These are phyloP conservation scores for Fusarium hainanense DNA, from an alignment of 2,329 filamentous ascomycete species.

Conservation along the genomic window DNA sequence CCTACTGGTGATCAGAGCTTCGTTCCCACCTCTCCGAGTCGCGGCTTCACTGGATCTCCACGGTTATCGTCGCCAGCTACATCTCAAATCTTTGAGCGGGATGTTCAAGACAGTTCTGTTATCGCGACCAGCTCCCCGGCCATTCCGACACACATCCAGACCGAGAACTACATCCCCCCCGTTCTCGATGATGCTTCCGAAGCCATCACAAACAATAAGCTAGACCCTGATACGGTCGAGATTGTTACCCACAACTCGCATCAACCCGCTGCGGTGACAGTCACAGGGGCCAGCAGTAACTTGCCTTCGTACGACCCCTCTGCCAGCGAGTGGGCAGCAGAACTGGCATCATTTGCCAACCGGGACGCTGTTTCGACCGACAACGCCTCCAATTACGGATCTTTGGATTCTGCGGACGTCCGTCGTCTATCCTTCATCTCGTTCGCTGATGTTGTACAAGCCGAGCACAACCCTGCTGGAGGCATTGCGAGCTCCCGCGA, in stretches of 20 bases:
- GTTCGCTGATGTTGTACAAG: slow-evolving; percentile 93
- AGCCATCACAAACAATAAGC: slow-evolving; percentile 86
- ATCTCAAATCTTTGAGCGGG: slow-evolving; percentile 90
- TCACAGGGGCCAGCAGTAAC: slow-evolving; percentile 61
- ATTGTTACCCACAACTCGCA: slow-evolving; percentile 90
- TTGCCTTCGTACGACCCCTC: slow-evolving; percentile 55
- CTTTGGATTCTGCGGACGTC: slow-evolving; percentile 79
- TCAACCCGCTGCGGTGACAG: slow-evolving; percentile 78
- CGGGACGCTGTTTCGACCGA: slow-evolving; percentile 63
- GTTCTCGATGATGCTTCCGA: slow-evolving; percentile 91
- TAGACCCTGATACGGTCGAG: slow-evolving; percentile 90
- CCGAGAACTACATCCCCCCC: slow-evolving; percentile 92
- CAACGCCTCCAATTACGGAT: slow-evolving; percentile 78
- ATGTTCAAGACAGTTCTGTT: slow-evolving; percentile 82
- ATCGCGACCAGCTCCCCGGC: slow-evolving; percentile 79
- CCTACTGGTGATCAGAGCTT: slow-evolving; percentile 57
- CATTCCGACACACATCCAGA: slow-evolving; percentile 94
- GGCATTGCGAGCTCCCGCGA: slow-evolving; percentile 68
- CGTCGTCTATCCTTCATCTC: slow-evolving; percentile 93
- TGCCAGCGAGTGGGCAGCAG: slow-evolving; percentile 66
- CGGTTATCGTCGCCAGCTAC: slow-evolving; percentile 81
- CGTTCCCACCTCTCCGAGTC: slow-evolving; percentile 71
- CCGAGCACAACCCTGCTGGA: slow-evolving; percentile 75
- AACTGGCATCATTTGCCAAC: slow-evolving; percentile 65
- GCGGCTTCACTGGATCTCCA: slow-evolving; percentile 76